phyloP scores from a whole-genome alignment of 2,329 filamentous ascomycete genomes.

The Fusarium albosuccineum region DNA sequence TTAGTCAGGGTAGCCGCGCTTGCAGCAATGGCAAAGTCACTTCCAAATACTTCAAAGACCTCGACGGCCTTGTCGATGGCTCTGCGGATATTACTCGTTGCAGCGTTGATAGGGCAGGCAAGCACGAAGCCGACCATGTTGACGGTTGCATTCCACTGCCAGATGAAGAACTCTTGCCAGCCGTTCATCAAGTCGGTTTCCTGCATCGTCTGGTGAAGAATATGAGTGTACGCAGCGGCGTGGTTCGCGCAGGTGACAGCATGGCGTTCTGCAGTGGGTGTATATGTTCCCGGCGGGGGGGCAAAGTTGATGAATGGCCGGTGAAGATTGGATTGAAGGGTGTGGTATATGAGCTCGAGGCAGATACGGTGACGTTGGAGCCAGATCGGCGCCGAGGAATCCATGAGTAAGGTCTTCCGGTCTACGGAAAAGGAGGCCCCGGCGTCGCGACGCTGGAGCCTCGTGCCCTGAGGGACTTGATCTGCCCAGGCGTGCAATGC shows the following conservation, averaged over 20 bases:
- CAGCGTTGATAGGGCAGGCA: constrained; percentile 46
- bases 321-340: constrained; percentile 52
- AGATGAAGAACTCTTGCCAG: constrained; percentile 47
- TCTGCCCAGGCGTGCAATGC: constrained; percentile 44
- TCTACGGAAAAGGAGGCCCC: constrained; percentile 53
- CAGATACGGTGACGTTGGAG: constrained; percentile 55
- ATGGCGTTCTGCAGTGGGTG: constrained; percentile 35
- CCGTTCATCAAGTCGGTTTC: constrained; percentile 44
- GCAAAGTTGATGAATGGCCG: constrained; percentile 57
- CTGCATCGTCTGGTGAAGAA: constrained; percentile 43
- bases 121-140: constrained; percentile 51
- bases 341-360: constrained; percentile 58
- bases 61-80: constrained; percentile 56
- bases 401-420: constrained; percentile 39
- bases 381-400: constrained; percentile 54
- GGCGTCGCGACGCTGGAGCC: constrained; percentile 48
- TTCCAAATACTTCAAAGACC: constrained; percentile 52
- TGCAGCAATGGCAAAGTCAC: constrained; percentile 57
- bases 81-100: constrained; percentile 38
- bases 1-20: constrained; percentile 54
- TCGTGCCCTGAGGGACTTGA: constrained; percentile 53
- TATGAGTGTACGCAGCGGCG: constrained; percentile 42
- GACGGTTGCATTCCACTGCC: constrained; percentile 50
- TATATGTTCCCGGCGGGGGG: constrained; percentile 10
- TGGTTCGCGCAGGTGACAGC: constrained; percentile 40